Evolutionary conservation across 371 early-diverging fungal species (phyloP), one percentile per base, ranked within the genome.

Genomic region (Rhizopus stolonifer): DNA sequence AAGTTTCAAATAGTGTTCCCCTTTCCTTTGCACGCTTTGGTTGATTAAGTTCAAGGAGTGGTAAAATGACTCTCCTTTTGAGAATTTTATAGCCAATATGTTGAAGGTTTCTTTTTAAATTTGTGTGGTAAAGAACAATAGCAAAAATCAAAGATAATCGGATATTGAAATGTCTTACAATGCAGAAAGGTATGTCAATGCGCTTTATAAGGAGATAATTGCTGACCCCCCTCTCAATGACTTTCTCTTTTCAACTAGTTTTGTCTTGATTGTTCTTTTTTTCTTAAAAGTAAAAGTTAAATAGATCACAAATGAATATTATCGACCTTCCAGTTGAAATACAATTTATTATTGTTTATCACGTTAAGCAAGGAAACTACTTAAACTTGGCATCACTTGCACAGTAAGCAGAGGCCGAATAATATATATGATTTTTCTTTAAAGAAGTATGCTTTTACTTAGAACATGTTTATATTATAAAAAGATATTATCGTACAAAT

Each of bases 241-340:
- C 36, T 36, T 36, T 14, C 14, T 36, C 36, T 36, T 36, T 14
- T 36, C 14, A 7, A 4, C n/a, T 15, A 8, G 6, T 14, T 15
- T 36, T 36, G 4, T 36, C 31, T 29, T 10, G 4, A 4, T 29
- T 29, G 4, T 29, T 10, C 31, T 29, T 29, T 7, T 29, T 29
- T 29, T 29, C 4, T 29, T 29, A 29, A 29, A 29, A 29, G 7
- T 29, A 29, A 7, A 7, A 29, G 10, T 10, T 7, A 4, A 29
- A 29, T 7, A 29, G 10, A 29, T 10, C 10, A 7, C 4, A n/a
- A 31, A 60, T 47, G 46, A 22, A 52, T 54, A 25, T 67, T 42
- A 21, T 56, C 11, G 46, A 48, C 22, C 39, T 71, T 33, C 65
- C 72, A 17, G 46, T 54, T 26, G 72, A 71, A 40, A 45, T 71